Percentiles rank a stretch among this genome's conserved stretches.
phyloP scores from a whole-genome alignment of 2,329 filamentous ascomycete genomes.

The Colletotrichum musicola region DNA sequence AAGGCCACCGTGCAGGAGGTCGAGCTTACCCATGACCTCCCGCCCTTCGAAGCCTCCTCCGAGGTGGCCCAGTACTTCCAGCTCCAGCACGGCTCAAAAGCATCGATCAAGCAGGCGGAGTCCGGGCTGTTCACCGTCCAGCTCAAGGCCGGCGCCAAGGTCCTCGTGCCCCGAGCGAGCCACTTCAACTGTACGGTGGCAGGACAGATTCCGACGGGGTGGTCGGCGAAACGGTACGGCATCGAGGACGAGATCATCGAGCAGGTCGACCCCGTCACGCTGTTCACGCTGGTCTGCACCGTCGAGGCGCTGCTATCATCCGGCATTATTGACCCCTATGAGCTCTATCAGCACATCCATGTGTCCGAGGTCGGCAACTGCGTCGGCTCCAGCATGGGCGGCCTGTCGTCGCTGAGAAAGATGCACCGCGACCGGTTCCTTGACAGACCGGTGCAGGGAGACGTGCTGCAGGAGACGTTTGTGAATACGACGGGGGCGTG shows the following conservation, averaged over 20 bases:
- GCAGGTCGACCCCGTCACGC: constrained; percentile 95
- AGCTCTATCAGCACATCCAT: constrained; percentile 51
- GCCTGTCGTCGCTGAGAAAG: constrained; percentile 42
- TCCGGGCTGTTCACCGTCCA: constrained; percentile 94
- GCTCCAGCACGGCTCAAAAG: constrained; percentile 95
- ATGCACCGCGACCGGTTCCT: constrained; percentile 48
- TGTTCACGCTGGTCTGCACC: constrained; percentile 94
- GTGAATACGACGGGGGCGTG: constrained; percentile 51
- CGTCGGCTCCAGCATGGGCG: constrained; percentile 50
- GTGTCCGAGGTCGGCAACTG: constrained; percentile 51
- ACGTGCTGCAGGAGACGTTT: constrained; percentile 52
- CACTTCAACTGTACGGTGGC: constrained; percentile 97
- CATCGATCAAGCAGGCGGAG: constrained; percentile 95
- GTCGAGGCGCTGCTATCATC: constrained; percentile 89
- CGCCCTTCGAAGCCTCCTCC: constrained; percentile 96
- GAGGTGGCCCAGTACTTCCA: constrained; percentile 97
- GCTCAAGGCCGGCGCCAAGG: constrained; percentile 91
- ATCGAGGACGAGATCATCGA: constrained; percentile 97
- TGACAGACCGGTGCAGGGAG: constrained; percentile 47
- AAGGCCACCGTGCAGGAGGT: constrained; percentile 96
- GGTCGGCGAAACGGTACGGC: constrained; percentile 96
- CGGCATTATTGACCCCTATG: constrained; percentile 78
- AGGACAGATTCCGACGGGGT: constrained; percentile 95
- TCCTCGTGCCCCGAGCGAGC: constrained; percentile 96
- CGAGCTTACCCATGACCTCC: constrained; percentile 95